phyloP scores from a whole-genome alignment of 169 alveolate genomes.

The Plasmodium billcollinsi region DNA sequence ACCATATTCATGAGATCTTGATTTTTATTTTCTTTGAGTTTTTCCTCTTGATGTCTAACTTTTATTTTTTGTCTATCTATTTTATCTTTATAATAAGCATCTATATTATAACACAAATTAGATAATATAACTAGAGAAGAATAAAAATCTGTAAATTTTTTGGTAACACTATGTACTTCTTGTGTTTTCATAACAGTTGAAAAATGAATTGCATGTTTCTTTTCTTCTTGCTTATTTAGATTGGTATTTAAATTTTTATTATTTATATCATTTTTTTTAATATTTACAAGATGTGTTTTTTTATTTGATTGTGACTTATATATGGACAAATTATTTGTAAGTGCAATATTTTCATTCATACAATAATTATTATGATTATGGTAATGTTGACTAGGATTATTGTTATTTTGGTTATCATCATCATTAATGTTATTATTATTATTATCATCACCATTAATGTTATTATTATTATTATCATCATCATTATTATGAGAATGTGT shows the following conservation, averaged over 20 bases:
- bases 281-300: background rate
- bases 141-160: conserved; percentile 53
- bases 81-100: conserved; percentile 20
- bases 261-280: background rate
- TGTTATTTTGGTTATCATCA: too few species aligned
- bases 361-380: too few species aligned
- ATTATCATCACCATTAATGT: too few species aligned
- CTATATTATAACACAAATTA: conserved; percentile 8
- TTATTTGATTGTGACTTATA: too few species aligned
- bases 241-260: background rate
- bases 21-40: background rate
- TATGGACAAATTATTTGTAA: too few species aligned
- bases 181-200: background rate
- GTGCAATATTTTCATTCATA: too few species aligned
- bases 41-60: background rate
- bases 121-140: conserved; percentile 23
- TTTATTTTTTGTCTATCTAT: background rate
- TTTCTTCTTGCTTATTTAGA: background rate
- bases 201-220: background rate
- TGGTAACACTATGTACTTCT: conserved; percentile 18
- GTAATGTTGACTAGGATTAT: too few species aligned
- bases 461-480: too few species aligned
- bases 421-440: too few species aligned
- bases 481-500: too few species aligned
- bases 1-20: too few species aligned